Conservation (phyloP, 306 rosid genomes). For the Vicia sativa region DNA sequence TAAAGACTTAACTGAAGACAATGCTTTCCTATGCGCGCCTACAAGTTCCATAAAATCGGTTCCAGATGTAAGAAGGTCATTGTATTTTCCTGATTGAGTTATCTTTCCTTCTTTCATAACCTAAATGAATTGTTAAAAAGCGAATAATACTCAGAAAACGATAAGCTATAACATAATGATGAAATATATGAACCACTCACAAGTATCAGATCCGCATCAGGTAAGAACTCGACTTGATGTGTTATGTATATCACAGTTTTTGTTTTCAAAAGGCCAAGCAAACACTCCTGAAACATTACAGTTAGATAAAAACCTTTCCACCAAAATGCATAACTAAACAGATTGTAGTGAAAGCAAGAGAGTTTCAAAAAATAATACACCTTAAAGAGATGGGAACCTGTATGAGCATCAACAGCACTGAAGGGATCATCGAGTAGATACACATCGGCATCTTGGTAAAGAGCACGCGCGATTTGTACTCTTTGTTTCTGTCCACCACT, state of each 20-base stretch:
- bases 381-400: too few relatives aligned
- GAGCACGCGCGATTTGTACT: slow-evolving; percentile 57
- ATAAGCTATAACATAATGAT: neutral
- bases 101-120: slow-evolving; percentile 83
- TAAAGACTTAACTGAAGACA: slow-evolving; percentile 52
- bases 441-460: slow-evolving; percentile 79
- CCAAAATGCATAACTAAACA: too few relatives aligned
- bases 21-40: slow-evolving; percentile 76
- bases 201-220: slow-evolving; percentile 81
- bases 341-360: too few relatives aligned
- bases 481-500: too few relatives aligned
- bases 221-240: slow-evolving; percentile 90
- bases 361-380: too few relatives aligned
- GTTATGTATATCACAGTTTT: slow-evolving; percentile 83
- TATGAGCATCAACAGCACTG: slow-evolving; percentile 84
- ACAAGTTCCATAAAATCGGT: slow-evolving; percentile 81
- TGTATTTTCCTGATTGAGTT: slow-evolving; percentile 71
- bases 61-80: slow-evolving; percentile 59
- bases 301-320: too few relatives aligned
- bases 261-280: slow-evolving; percentile 71
- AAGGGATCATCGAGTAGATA: slow-evolving; percentile 89
- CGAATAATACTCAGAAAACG: slow-evolving; percentile 2
- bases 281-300: slow-evolving; percentile 61
- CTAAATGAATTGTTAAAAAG: slow-evolving; percentile 37
- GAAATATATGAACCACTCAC: slow-evolving; percentile 45